phyloP scores from a whole-genome alignment of 2,329 filamentous ascomycete genomes.

The Claviceps cyperi region DNA sequence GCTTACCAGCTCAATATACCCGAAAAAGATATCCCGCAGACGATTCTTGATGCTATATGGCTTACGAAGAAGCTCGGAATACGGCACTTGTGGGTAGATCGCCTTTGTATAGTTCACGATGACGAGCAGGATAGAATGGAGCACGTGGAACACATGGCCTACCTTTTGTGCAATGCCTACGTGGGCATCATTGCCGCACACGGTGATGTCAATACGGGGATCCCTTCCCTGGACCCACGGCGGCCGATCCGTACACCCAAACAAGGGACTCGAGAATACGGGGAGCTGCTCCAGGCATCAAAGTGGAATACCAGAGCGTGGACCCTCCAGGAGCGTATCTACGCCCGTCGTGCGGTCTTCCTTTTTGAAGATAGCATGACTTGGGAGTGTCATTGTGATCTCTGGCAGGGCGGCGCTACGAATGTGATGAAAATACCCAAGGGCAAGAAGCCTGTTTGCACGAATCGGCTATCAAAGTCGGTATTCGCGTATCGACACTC shows the following conservation, averaged over 20 bases:
- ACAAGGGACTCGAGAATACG: constrained; percentile 17
- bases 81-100: constrained; percentile 31
- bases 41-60: constrained; percentile 30
- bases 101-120: constrained; percentile 30
- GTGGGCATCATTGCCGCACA: constrained; percentile 29
- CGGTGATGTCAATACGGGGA: constrained; percentile 24
- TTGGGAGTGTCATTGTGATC: constrained; percentile 32
- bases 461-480: constrained; percentile 17
- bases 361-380: constrained; percentile 28
- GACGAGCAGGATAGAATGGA: constrained; percentile 23
- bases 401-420: constrained; percentile 23
- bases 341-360: constrained; percentile 27
- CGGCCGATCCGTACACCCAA: constrained; percentile 14
- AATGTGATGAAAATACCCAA: constrained; percentile 18
- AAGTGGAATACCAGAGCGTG: constrained; percentile 27
- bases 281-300: constrained; percentile 24
- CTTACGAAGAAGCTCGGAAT: constrained; percentile 28
- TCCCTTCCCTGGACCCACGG: constrained; percentile 22
- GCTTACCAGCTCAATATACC: constrained; percentile 21
- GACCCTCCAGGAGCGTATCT: constrained; percentile 29
- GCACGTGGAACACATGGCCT: constrained; percentile 30
- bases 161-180: constrained; percentile 29
- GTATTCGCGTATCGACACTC: constrained; percentile 25
- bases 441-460: constrained; percentile 19
- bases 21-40: constrained; percentile 24